Evolutionary conservation across 2,329 filamentous ascomycete genomes (phyloP).

Genomic region (Fusarium acutatum): DNA sequence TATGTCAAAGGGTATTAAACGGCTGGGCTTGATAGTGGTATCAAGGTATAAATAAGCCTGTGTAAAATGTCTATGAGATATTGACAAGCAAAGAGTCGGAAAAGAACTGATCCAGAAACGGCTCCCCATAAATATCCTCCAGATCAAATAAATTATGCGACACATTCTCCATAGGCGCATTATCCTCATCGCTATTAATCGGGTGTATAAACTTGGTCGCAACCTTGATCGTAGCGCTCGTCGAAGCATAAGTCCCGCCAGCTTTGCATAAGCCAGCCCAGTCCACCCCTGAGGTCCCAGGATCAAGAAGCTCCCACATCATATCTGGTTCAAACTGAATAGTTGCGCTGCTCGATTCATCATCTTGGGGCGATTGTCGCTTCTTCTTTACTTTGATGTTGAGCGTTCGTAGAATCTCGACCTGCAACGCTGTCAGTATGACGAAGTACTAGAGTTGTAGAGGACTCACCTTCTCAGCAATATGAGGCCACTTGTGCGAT

Average conservation of each 20-base stretch:
- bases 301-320: conserved; percentile 36
- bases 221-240: conserved; percentile 33
- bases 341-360: neutral
- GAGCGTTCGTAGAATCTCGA: conserved; percentile 21
- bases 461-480: conserved; percentile 26
- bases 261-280: neutral
- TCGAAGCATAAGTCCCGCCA: neutral
- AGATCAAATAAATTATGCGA: conserved; percentile 22
- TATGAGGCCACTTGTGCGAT: conserved; percentile 30
- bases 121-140: conserved; percentile 25
- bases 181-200: conserved; percentile 1
- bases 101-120: conserved; percentile 36
- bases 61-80: neutral
- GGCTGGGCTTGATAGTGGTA: accelerated
- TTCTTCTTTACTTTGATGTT: conserved; percentile 22
- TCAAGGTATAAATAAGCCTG: neutral
- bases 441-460: accelerated
- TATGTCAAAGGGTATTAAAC: accelerated
- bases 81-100: conserved; percentile 33
- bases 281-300: neutral
- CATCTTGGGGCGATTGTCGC: neutral
- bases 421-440: neutral
- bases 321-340: conserved; percentile 36
- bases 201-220: conserved; percentile 39
- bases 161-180: neutral